phyloP scores from a whole-genome alignment of 495 filamentous ascomycete species.

The Xylaria longipes region DNA sequence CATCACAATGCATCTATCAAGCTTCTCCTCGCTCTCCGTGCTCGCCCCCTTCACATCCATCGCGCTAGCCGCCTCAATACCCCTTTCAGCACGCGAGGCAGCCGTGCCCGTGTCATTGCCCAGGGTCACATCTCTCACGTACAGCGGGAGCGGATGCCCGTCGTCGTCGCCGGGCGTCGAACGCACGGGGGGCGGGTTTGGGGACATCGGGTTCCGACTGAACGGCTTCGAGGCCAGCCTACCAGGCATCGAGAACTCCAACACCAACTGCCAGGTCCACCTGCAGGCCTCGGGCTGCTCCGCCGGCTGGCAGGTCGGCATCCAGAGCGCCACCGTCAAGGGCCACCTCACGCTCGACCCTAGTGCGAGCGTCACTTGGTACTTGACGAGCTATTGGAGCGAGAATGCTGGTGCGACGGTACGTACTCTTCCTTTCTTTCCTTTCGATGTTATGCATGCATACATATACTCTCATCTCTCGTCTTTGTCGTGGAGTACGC shows the following conservation, averaged over 20 bases:
- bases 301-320: constrained; percentile 52
- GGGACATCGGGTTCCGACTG: constrained; percentile 44
- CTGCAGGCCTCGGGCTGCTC: constrained; percentile 41
- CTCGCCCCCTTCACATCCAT: constrained; percentile 39
- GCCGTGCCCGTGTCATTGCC: constrained; percentile 37
- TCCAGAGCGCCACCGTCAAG: constrained; percentile 42
- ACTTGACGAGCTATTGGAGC: constrained; percentile 50
- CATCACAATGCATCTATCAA: constrained; percentile 21
- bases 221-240: constrained; percentile 42
- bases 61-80: constrained; percentile 27
- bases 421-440: constrained; percentile 24
- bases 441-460: neutral
- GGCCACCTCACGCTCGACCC: constrained; percentile 46
- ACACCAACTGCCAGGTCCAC: constrained; percentile 51
- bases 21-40: constrained; percentile 18
- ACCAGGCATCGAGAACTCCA: constrained; percentile 37
- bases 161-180: constrained; percentile 39
- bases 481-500: neutral
- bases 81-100: constrained; percentile 25
- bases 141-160: constrained; percentile 49
- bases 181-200: constrained; percentile 40
- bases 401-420: constrained; percentile 47
- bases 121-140: constrained; percentile 43
- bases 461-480: neutral
- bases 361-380: constrained; percentile 43